Base-by-base conservation (phyloP, 1,284 basidiomycete species). In the Apiotrichum montevideense region DNA sequence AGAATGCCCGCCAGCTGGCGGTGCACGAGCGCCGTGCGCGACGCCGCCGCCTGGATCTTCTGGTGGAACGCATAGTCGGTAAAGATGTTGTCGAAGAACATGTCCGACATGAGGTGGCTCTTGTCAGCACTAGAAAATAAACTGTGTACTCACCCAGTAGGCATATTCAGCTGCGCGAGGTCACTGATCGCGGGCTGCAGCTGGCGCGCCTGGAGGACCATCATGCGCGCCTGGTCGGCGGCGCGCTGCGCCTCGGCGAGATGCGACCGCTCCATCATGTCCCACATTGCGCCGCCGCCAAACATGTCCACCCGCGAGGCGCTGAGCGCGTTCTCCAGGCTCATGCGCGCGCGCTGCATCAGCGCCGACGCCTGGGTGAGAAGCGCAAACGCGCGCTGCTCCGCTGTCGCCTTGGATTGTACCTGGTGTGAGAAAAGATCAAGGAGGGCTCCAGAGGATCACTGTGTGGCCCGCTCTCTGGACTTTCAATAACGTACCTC, bases 11-110 rank as follows among this genome's bases (percentile, higher is more conserved):
- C 6, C 41, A 42, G 41, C n/a, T 42, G 41, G 11, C n/a, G 41
- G 41, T 42, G 41, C 41, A 15, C n/a, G 14, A 11, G 41, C 10
- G 8, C 6, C 41, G n/a, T 11, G 10, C n/a, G 10, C 10, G 41
- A 8, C 41, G 41, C 41, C 8, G 41, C 41, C 10, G 11, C 53
- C 34, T 52, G 13, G 32, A 66, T 63, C 56, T 62, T 63, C n/a
- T 52, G 39, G 44, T 63, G 64, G 45, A 64, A 63, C 33, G 55
- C 56, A 32, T 52, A 42, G 43, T 66, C 64, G 51, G 57, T 58
- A 35, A 57, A 66, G 46, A 59, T 54, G 46, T 59, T 63, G 56
- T 66, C 64, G 46, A 66, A 64, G 40, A 63, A 55, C 42, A 66
- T 52, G 47, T 66, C 64, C 11, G 54, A 46, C 57, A 61, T 54